Conservation (phyloP, 108 stramenopile species). For the Nannochloropsis salina region DNA sequence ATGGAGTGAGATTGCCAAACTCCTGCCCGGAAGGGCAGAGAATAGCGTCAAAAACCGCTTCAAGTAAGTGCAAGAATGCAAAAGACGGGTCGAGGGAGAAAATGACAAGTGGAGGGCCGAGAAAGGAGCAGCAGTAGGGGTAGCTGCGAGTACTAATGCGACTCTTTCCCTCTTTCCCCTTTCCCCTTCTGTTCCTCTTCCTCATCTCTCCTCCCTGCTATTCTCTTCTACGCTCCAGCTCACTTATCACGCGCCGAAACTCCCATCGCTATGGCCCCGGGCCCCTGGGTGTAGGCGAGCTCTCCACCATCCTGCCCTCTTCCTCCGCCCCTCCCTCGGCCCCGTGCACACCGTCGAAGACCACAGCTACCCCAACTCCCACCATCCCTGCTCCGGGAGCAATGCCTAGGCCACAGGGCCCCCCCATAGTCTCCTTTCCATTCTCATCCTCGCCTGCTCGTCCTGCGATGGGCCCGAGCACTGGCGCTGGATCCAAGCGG, state of each 20-base stretch:
- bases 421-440: neutral
- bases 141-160: neutral
- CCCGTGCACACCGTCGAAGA: no score
- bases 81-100: conserved; percentile 16
- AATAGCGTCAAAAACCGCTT: conserved; percentile 57
- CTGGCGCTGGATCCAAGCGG: no score
- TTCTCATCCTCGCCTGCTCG: neutral
- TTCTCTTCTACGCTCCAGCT: neutral
- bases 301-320: neutral
- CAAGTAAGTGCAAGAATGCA: conserved; percentile 19
- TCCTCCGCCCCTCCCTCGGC: neutral
- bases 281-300: neutral
- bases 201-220: neutral
- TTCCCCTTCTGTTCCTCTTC: neutral
- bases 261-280: neutral
- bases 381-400: neutral
- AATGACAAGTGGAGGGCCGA: neutral
- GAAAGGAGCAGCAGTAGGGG: conserved; percentile 5
- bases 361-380: neutral
- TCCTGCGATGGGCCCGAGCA: neutral
- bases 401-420: neutral
- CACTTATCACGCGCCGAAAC: neutral
- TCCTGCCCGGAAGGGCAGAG: conserved; percentile 64
- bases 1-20: conserved; percentile 83
- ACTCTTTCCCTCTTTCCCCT: neutral